phyloP scores from a whole-genome alignment of 768 basidiomycete species.

The Termitomyces sp. region DNA sequence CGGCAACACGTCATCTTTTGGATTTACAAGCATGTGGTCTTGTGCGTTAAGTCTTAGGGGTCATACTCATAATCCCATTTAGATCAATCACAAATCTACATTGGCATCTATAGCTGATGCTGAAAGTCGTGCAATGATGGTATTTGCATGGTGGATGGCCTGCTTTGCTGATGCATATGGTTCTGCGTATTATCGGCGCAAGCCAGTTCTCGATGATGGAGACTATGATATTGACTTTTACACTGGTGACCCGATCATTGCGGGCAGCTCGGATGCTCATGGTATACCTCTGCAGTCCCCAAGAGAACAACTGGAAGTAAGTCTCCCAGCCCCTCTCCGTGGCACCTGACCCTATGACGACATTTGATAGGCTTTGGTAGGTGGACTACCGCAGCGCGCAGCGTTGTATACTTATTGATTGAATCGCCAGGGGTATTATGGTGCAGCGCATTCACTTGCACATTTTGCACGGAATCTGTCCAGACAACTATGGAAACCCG shows the following conservation, averaged over 20 bases:
- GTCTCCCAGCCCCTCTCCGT: constrained; percentile 14
- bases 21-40: constrained; percentile 59
- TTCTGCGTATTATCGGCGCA: constrained; percentile 79
- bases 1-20: constrained; percentile 73
- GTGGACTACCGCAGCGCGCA: constrained; percentile 20
- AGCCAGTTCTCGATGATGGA: constrained; percentile 83
- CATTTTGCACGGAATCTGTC: constrained; percentile 81
- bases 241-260: constrained; percentile 58
- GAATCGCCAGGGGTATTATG: constrained; percentile 69
- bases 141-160: constrained; percentile 94
- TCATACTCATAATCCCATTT: constrained; percentile 12
- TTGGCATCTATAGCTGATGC: constrained; percentile 70
- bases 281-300: constrained; percentile 52
- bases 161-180: constrained; percentile 82
- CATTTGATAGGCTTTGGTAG: constrained; percentile 60
- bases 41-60: constrained; percentile 1
- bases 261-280: constrained; percentile 44
- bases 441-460: constrained; percentile 79
- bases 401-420: constrained; percentile 13
- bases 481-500: constrained; percentile 75
- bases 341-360: constrained; percentile 11
- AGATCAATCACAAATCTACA: constrained; percentile 85
- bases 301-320: constrained; percentile 77
- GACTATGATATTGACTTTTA: constrained; percentile 91
- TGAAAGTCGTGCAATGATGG: constrained; percentile 79